Conservation (phyloP, 2,329 filamentous ascomycete genomes). For the Epichloe uncinata region DNA sequence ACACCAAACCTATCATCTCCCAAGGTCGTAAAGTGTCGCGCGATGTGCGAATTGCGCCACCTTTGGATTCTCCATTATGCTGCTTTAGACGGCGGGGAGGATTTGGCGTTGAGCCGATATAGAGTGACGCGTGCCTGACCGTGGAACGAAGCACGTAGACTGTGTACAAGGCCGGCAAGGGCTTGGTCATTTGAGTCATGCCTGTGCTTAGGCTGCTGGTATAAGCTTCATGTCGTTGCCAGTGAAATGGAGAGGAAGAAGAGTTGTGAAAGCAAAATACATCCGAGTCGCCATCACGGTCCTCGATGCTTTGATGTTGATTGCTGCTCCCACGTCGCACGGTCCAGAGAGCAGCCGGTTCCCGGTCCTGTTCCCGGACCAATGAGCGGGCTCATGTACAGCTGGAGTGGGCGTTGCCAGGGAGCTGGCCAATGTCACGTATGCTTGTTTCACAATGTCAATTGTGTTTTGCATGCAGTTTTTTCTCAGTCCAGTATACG, state of each 20-base stretch:
- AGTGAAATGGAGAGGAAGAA: not conserved
- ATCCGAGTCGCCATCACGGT: not conserved
- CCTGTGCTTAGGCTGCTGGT: slow-evolving; percentile 5
- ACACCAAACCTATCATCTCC: slow-evolving; percentile 80
- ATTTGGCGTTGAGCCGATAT: slow-evolving; percentile 86
- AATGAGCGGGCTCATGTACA: too few species aligned
- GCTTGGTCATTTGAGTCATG: slow-evolving; percentile 34
- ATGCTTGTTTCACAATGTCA: too few species aligned
- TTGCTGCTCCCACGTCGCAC: not conserved
- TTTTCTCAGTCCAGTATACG: too few species aligned
- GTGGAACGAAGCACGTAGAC: slow-evolving; percentile 87
- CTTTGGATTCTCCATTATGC: slow-evolving; percentile 75
- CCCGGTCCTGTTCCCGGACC: too few species aligned
- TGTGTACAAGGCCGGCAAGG: slow-evolving; percentile 79
- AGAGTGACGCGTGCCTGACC: slow-evolving; percentile 55
- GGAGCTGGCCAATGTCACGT: too few species aligned
- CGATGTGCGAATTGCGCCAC: slow-evolving; percentile 69
- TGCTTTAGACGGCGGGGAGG: slow-evolving; percentile 74
- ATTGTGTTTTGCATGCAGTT: too few species aligned
- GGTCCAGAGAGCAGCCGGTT: too few species aligned
- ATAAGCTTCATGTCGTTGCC: not conserved
- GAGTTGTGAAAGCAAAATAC: not conserved
- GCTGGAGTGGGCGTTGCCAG: too few species aligned
- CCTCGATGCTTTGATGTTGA: not conserved
- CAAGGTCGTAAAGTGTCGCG: slow-evolving; percentile 60